phyloP scores from a whole-genome alignment of 2,329 filamentous ascomycete species.

The Alternaria postmessia region DNA sequence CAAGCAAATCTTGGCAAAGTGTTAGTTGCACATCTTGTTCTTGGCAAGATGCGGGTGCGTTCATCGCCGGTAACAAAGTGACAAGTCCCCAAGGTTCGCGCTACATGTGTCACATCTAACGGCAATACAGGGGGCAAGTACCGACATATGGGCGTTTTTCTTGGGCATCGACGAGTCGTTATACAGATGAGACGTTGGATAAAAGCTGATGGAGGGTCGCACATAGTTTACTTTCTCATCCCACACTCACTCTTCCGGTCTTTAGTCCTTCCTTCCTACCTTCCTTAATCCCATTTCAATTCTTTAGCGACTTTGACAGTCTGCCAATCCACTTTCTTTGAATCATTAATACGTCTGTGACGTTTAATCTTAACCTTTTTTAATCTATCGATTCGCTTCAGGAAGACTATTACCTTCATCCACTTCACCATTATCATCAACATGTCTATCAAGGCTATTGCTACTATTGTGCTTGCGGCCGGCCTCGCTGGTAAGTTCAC shows the following conservation, averaged over 20 bases:
- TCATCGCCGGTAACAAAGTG: conserved; percentile 23
- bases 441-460: conserved; percentile 42
- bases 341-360: conserved; percentile 42
- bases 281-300: conserved; percentile 37
- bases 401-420: conserved; percentile 21
- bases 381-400: conserved; percentile 36
- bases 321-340: conserved; percentile 34
- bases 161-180: conserved; percentile 5
- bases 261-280: conserved; percentile 25
- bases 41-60: conserved; percentile 37
- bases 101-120: conserved; percentile 23
- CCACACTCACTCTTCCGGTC: conserved; percentile 29
- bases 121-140: conserved; percentile 26
- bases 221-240: conserved; percentile 22
- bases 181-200: conserved; percentile 21
- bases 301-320: conserved; percentile 49
- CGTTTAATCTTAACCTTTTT: conserved; percentile 36
- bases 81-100: conserved; percentile 9
- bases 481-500: conserved; percentile 41
- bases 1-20: conserved; percentile 42
- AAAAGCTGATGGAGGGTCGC: conserved; percentile 37
- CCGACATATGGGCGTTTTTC: conserved; percentile 10
- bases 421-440: conserved; percentile 14
- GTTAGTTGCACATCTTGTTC: conserved; percentile 31
- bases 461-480: conserved; percentile 42